Base-by-base conservation (phyloP, 257 asterid genomes). In the Apocynum venetum region DNA sequence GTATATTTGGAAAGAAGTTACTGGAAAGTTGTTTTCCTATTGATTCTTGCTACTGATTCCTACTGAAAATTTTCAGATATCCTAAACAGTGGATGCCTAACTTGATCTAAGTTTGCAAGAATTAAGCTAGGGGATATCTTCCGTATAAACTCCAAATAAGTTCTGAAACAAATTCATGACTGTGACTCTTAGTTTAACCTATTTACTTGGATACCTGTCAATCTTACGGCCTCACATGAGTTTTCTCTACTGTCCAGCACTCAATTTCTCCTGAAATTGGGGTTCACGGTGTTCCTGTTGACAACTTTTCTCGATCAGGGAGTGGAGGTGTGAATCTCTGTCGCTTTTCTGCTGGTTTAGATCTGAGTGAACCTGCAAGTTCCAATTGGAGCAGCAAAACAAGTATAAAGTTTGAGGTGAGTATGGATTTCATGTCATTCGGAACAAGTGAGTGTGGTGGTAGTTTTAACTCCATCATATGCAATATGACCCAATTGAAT, bases 371-470 rank as follows among this genome's bases (percentile, higher is more conserved):
- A 86, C 99, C 99, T 65, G 96, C 96, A 85, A 96, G 96, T 80
- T 89, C 93, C 76, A 90, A 89, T 77, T 93, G 97, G 98, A 93
- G 98, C 89, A 91, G 93, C 88, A 95, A 95, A 89, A 91, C 98
- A 72, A 91, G 96, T 82, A 78, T 93, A 82, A 93, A 90, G 82
- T 86, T 93, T 89, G 99, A 96, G 93, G 99, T 92, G 64, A 75
- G 72, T 41, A 80, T 81, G 83, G 74, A 0, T 80, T 64, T 63
- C 57, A 64, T 76, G 63, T 43, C 46, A 61, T 44, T 71, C 40
- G 57, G 40, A 78, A n/a, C 71, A 69, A 41, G 43, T 52, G 64
- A 72, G 69, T 71, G n/a, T 38, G 65, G 77, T 51, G 53, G n/a
- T 14, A 15, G n/a, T 69, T 67, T 75, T 2, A 70, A 69, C 13